phyloP scores from a whole-genome alignment of 2,329 filamentous ascomycete genomes.

The Pseudocercospora fijiensis region DNA sequence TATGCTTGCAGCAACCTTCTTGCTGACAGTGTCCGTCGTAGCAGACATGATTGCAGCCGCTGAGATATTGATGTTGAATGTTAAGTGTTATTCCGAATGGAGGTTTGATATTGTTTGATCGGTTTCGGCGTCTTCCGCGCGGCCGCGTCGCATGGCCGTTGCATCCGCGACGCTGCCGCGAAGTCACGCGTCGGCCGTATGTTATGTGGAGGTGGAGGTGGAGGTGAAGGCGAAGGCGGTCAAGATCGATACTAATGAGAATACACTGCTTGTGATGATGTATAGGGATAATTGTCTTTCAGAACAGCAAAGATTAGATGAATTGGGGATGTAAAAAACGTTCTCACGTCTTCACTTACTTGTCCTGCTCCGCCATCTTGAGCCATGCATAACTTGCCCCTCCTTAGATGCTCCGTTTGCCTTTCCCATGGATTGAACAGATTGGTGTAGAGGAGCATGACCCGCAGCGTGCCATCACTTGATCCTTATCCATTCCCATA shows the following conservation, averaged over 20 bases:
- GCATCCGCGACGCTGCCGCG: too few species aligned
- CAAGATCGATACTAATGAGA: background rate
- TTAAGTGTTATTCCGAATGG: background rate
- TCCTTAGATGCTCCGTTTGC: background rate
- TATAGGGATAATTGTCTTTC: background rate
- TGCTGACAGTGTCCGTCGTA: background rate
- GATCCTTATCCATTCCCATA: background rate
- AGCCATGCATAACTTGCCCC: too few species aligned
- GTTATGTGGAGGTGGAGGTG: too few species aligned
- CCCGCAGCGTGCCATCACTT: background rate
- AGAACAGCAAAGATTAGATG: background rate
- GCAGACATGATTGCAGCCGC: background rate
- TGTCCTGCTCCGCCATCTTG: background rate
- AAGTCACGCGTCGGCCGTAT: too few species aligned
- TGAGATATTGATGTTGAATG: background rate
- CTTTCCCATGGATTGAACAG: background rate
- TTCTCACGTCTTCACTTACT: background rate
- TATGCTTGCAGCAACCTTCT: background rate
- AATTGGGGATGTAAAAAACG: background rate
- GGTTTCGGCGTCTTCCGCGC: background rate
- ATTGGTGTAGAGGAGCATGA: background rate
- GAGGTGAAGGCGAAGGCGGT: too few species aligned
- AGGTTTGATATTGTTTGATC: background rate
- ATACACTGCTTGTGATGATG: background rate
- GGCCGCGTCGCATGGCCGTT: too few species aligned